These are phyloP conservation scores for Isatis lusitanica DNA, from an alignment of 441 rosid genomes.

Conservation along the genomic window DNA sequence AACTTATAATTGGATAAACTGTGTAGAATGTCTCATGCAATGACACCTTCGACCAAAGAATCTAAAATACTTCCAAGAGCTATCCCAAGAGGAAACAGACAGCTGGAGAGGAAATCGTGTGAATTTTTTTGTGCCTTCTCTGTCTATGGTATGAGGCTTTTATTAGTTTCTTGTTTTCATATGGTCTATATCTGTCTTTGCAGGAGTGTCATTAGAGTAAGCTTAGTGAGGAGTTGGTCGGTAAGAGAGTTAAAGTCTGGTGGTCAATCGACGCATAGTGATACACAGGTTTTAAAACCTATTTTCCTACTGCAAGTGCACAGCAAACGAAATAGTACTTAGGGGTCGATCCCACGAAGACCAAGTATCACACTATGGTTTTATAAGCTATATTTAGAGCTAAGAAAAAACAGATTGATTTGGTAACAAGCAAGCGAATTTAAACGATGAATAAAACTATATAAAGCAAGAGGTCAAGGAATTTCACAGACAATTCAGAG, in stretches of 20 bases:
- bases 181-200: slow-evolving; percentile 18
- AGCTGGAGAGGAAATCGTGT: slow-evolving; percentile 49
- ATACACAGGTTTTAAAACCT: too few species aligned
- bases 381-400: too few species aligned
- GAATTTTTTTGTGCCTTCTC: slow-evolving; percentile 7
- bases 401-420: too few species aligned
- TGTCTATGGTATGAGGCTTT: not conserved
- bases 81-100: slow-evolving; percentile 45
- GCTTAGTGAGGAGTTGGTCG: slow-evolving; percentile 50
- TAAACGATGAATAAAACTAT: too few species aligned
- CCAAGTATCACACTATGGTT: too few species aligned
- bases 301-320: too few species aligned
- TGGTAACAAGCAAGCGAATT: too few species aligned
- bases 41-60: slow-evolving; percentile 26
- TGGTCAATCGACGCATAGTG: slow-evolving; percentile 75
- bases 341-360: too few species aligned
- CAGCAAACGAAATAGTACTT: too few species aligned
- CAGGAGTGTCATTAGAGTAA: slow-evolving; percentile 47
- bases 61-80: slow-evolving; percentile 38
- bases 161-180: slow-evolving; percentile 8
- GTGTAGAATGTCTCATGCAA: slow-evolving; percentile 35
- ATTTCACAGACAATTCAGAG: too few species aligned
- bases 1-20: slow-evolving; percentile 24
- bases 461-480: too few species aligned
- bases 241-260: slow-evolving; percentile 66